Evolutionary conservation across 495 filamentous ascomycete genomes (phyloP).

Genomic region (Polyplosphaeria fusca): DNA sequence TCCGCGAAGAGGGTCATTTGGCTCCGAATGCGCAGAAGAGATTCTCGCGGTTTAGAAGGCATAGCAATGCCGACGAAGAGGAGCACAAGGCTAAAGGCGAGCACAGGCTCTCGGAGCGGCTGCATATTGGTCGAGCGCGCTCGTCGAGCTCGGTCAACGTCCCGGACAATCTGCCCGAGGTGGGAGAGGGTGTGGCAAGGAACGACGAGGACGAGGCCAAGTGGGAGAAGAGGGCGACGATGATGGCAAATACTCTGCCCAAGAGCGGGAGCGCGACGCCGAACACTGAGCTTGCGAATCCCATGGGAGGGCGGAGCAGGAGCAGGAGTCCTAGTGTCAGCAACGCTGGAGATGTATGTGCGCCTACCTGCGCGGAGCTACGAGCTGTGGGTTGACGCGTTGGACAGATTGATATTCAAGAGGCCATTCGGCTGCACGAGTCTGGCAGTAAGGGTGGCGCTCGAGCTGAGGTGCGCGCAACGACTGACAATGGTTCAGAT

Average conservation of each 20-base stretch:
- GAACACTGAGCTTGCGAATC: conserved; percentile 49
- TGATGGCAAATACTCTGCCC: conserved; percentile 64
- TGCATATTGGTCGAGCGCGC: conserved; percentile 60
- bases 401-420: conserved; percentile 77
- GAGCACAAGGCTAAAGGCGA: conserved; percentile 44
- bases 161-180: conserved; percentile 68
- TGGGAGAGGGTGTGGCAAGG: conserved; percentile 47
- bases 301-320: conserved; percentile 23
- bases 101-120: conserved; percentile 58
- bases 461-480: not conserved
- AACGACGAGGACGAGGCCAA: conserved; percentile 49
- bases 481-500: conserved; percentile 32
- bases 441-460: conserved; percentile 56
- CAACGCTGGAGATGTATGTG: conserved; percentile 31
- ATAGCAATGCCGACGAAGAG: conserved; percentile 38
- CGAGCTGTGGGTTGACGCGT: conserved; percentile 3
- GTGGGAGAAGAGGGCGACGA: conserved; percentile 89
- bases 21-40: conserved; percentile 32
- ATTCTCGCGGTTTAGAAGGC: conserved; percentile 47
- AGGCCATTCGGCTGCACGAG: conserved; percentile 95
- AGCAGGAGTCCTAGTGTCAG: conserved; percentile 37
- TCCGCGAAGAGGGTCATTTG: conserved; percentile 25
- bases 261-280: conserved; percentile 27
- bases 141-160: conserved; percentile 64
- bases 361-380: not conserved